phyloP scores from a whole-genome alignment of 805 yeast species.

The baker's yeast (Saccharomyces cerevisiae) region DNA sequence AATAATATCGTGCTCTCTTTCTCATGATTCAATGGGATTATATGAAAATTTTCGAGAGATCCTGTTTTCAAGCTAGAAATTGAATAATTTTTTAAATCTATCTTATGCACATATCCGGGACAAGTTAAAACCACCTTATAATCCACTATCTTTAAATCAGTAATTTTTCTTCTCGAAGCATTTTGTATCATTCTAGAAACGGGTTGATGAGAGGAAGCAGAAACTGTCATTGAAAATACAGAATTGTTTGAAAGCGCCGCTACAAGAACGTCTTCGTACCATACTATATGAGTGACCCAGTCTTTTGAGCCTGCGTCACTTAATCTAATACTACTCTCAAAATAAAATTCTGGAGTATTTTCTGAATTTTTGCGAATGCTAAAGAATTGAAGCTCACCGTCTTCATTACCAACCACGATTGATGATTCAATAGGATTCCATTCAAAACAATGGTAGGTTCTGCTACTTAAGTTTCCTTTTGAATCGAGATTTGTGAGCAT shows the following conservation, averaged over 20 bases:
- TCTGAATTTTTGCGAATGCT: neutral
- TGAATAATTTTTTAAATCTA: constrained; percentile 4
- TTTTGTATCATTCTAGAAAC: constrained; percentile 3
- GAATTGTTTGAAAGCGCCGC: constrained; percentile 21
- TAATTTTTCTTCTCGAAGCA: constrained; percentile 15
- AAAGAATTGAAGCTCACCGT: constrained; percentile 10
- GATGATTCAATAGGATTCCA: constrained; percentile 20
- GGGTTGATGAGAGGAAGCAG: neutral
- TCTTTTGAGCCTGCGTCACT: neutral
- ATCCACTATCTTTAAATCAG: constrained; percentile 13
- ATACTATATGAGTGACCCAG: constrained; percentile 21
- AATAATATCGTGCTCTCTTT: constrained; percentile 7
- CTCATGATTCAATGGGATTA: constrained; percentile 13
- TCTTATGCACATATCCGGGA: constrained; percentile 10
- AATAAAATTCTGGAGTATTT: neutral
- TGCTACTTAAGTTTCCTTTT: constrained; percentile 3
- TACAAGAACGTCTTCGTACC: constrained; percentile 8
- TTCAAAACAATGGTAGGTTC: constrained; percentile 23
- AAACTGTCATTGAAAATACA: constrained; percentile 8
- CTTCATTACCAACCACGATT: constrained; percentile 23
- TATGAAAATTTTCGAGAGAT: constrained; percentile 11
- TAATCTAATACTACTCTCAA: neutral
- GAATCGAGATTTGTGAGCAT: constrained; percentile 18
- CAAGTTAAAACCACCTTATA: constrained; percentile 10
- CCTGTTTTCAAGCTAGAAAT: neutral